Base-by-base conservation (phyloP, 805 yeast genomes). In the Ogataea siamensis region DNA sequence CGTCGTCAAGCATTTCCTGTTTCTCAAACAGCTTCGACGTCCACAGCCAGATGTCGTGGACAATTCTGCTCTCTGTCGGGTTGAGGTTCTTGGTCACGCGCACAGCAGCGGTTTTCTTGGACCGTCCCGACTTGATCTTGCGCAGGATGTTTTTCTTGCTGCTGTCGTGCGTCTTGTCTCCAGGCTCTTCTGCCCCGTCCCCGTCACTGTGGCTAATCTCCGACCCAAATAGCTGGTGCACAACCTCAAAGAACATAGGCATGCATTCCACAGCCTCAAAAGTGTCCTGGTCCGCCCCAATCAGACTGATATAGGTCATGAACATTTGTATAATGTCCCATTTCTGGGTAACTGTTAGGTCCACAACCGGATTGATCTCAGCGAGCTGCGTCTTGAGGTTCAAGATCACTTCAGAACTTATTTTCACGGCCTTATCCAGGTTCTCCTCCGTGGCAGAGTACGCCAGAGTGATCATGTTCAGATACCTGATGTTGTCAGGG, bases 11-110 rank as follows among this genome's bases (percentile, higher is more conserved):
- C 26, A 74, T 58, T 1, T 74, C 79, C 5, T 74, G 69, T 42
- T 74, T 73, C 50, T 74, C 63, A 54, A 86, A 87, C 18, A 87
- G 62, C 24, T 72, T 70, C 0, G 87, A 71, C 0, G 86, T 71
- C 75, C 87, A 76, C 34, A 88, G 57, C 96, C 96, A 88, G 16
- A 86, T 53, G 22, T 69, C 68, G 50, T 80, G 87, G 31, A 80
- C 54, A 7, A 77, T 51, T 16, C 50, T 57, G 31, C 64, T 61
- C 28, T 70, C 76, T 8, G 29, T 23, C 6, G 35, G 34, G 17
- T 25, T 16, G 12, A 44, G 23, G 10, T 27, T 18, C 31, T 27
- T 22, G 8, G 38, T 15, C 4, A 15, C 37, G 9, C 20, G 37
- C 24, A 32, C 30, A 11, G 46, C 45, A 1, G 54, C 39, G 28